Base-by-base conservation (phyloP, 2,329 filamentous ascomycete species). In the Aureobasidium sp. region DNA sequence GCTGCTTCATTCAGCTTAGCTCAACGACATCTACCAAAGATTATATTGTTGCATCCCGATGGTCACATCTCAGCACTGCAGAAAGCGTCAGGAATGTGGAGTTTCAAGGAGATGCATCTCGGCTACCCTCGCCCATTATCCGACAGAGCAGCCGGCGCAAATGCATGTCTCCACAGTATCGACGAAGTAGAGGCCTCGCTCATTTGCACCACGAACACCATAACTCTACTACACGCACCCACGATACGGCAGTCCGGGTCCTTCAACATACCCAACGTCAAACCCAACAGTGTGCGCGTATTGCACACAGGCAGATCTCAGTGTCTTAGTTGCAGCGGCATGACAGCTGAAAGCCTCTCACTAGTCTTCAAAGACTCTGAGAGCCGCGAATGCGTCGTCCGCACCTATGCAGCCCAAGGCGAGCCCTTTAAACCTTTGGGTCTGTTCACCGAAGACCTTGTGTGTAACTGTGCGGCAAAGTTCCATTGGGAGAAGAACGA, bases 321-420 rank as follows among this genome's bases (percentile, higher is more conserved):
- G 14, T 59, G 57, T 9, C 45, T 59, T 9, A 59, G 44, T 11
- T 59, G 57, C n/a, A 36, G 45, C 3, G 57, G 57, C 11, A 59
- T 49, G 57, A 59, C 57, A 5, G 73, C 91, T 1, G 78, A 79
- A 32, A 85, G 81, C 14, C 76, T 91, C n/a, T 85, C 82, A 0
- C 73, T 91, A 25, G 82, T 81, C 13, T 90, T 90, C 68, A 79
- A 79, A 3, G 81, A 82, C 62, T 74, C 77, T 3, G 82, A 84
- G 25, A 83, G 82, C 0, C 80, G 82, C 11, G 81, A 86, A 53
- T 84, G 86, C 61, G 78, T 89, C 21, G 76, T 90, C 64, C 85
- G 88, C 59, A 86, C 81, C 0, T 89, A 86, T 67, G 75, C 79
- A 0, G 80, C 84, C 0, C 73, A 78, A 10, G 74, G 79, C 34